Evolutionary conservation across 2,329 filamentous ascomycete genomes (phyloP), one percentile per base, ranked within the genome.

Genomic region (Byssothecium circinans): DNA sequence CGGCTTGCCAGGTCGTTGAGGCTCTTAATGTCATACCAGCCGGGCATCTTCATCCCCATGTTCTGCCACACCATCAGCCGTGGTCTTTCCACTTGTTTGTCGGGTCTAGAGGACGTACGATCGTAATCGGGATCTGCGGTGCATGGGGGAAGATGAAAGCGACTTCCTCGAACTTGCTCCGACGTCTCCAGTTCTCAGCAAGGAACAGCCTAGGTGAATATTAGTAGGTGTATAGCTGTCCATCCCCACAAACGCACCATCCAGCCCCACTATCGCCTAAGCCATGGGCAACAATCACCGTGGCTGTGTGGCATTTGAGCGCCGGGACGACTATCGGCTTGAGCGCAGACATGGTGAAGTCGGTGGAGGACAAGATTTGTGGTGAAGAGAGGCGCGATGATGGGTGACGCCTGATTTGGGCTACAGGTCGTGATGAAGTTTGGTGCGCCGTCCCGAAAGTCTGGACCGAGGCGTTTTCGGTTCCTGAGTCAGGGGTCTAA

Each of bases 141-240:
- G 94, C 94, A 75, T 96, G 89, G 14, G 94, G 94, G 71, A 99
- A 86, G 65, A 99, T 83, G 72, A 97, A 97, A 67, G 92, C 88
- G 69, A 96, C 89, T 73, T 96, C 88, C 48, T 91, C 83, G 55
- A 97, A 89, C 65, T 86, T 86, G 70, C 84, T 82, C 42, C 88
- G 82, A 27, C 86, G 81, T 45, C 90, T 85, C 87, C 88, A 96
- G 72, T 92, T 90, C 76, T 95, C 86, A 25, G 94, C 90, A 17
- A 94, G 82, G 47, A 83, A 84, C 36, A 87, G 81, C 83, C 84
- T 84, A 55, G 34, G 41, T 6, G 19, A 37, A 12, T 17, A 33
- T 67, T 39, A 68, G 59, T 19, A 41, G 47, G 27, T 23, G 32
- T 8, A 23, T 22, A 33, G 8, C 25, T 8, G 22, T 20, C 34